Base-by-base conservation (phyloP, 1,139 yeast genomes). In the Candida labiduridarum region DNA sequence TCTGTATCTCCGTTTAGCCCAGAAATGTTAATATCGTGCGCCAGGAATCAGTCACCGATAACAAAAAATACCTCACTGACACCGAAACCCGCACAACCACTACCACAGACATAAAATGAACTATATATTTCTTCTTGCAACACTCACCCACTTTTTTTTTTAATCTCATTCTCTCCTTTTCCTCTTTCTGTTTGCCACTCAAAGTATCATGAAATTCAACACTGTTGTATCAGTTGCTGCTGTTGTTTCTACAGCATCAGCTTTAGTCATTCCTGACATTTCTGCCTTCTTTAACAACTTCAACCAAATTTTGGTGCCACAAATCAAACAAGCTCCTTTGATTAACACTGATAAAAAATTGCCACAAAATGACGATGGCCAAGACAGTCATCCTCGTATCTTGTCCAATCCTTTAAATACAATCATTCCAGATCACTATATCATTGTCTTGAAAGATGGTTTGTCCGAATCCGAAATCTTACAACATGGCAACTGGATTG, bases 401-500 rank as follows among this genome's bases (percentile, higher is more conserved):
- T 16, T 50, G 40, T 50, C 49, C 27, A 38, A 50, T 12, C 50
- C 48, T 29, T 44, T 51, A 19, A 54, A 52, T 14, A 51, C 46
- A 30, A 61, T 79, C 48, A 80, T 89, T 59, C 87, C 91, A 36
- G 82, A 67, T 49, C 68, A 62, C 49, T 74, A 72, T 53, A 67
- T 74, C 41, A 64, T 73, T 44, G 73, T 74, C 22, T 68, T 71
- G 51, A 67, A 73, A 19, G 69, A 69, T 15, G 68, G 60, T 16
- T 59, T 64, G 41, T 50, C 60, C 4, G 56, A 56, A 8, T 53
- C 59, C 3, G 66, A 61, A 41, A 73, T 80, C 36, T 72, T 72
- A 30, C 78, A 82, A 74, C 96, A 89, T 71, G 78, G 79, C 62
- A 78, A 79, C 61, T 78, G 87, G 83, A 82, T 87, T 54, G 70